phyloP scores from a whole-genome alignment of 192 early-diverging fungal species.

The Linnemannia elongata region DNA sequence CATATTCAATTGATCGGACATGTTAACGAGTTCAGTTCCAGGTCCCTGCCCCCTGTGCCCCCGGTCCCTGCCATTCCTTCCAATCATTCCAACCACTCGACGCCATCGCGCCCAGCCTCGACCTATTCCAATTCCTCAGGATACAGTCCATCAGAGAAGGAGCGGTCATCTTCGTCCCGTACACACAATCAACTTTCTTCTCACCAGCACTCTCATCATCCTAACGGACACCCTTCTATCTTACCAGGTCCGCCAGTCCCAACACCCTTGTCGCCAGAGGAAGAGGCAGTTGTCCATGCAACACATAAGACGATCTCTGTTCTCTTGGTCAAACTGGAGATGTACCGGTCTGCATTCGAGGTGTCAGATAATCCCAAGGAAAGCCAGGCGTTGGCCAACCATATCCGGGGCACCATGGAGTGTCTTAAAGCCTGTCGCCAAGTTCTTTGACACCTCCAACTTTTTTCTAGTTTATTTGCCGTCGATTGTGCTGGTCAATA shows the following conservation, averaged over 20 bases:
- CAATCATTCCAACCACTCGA: background rate
- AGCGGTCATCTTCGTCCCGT: conserved; percentile 14
- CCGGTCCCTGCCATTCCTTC: conserved; percentile 4
- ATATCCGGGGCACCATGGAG: conserved; percentile 50
- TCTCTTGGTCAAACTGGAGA: conserved; percentile 28
- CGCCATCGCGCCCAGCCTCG: conserved; percentile 30
- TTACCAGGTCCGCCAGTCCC: conserved; percentile 4
- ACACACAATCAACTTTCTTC: background rate
- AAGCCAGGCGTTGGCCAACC: conserved; percentile 20
- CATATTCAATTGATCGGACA: conserved; percentile 46
- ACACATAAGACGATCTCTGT: conserved; percentile 41
- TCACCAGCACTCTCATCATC: background rate
- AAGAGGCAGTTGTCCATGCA: conserved; percentile 23
- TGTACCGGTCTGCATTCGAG: conserved; percentile 44
- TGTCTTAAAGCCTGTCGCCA: conserved; percentile 49
- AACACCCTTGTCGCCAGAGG: conserved; percentile 23
- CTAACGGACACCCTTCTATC: background rate
- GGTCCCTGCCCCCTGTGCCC: conserved; percentile 39
- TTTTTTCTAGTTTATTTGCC: background rate
- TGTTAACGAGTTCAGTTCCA: conserved; percentile 28
- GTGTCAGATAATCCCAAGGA: conserved; percentile 42
- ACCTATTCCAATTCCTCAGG: conserved; percentile 39
- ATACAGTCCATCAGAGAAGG: conserved; percentile 26
- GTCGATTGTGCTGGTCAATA: no score
- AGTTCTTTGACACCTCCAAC: conserved; percentile 9